Base-by-base conservation (phyloP, 441 rosid genomes). In the Adansonia rubrostipa region DNA sequence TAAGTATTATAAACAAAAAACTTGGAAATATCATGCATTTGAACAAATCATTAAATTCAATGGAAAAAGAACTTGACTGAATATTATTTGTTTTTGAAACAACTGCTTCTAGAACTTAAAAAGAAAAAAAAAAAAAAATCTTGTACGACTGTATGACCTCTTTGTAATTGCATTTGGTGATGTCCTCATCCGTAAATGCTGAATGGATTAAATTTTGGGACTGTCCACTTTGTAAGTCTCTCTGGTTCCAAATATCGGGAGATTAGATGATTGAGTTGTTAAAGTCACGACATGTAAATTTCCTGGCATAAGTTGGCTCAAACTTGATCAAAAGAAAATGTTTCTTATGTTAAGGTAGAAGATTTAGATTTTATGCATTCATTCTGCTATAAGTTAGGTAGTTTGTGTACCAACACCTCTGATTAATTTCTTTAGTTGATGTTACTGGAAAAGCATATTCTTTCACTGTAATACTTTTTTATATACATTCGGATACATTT, bases 131-230 rank as follows among this genome's bases (percentile, higher is more conserved):
- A 13, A 61, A 33, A 28, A 8, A 3, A 40, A 19, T 22, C 17
- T 56, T 13, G 54, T 44, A 42, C n/a, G 10, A n/a, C 13, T 14
- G 14, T 7, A 45, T 20, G 77, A 74, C 17, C 42, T 42, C 56
- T 42, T 58, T 44, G 40, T 71, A 51, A 51, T 50, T 71, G 3
- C 61, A 24, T 51, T n/a, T 7, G 11, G 13, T 71, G 58, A 48
- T 71, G 75, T 53, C 56, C 53, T 68, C 56, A 5, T 68, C 36
- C 36, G 11, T 68, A 10, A 42, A 47, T 67, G 72, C 24, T 68
- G 60, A 54, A 53, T 28, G 20, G 45, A 53, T 71, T 28, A 71
- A 24, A 24, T 24, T 14, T 51, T 24, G 45, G 6, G 6, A 2
- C 53, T n/a, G 22, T 42, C 6, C 51, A 9, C 9, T 17, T 66